Conservation (phyloP, 768 basidiomycete genomes). For the Dacryopinax primogenitus region DNA sequence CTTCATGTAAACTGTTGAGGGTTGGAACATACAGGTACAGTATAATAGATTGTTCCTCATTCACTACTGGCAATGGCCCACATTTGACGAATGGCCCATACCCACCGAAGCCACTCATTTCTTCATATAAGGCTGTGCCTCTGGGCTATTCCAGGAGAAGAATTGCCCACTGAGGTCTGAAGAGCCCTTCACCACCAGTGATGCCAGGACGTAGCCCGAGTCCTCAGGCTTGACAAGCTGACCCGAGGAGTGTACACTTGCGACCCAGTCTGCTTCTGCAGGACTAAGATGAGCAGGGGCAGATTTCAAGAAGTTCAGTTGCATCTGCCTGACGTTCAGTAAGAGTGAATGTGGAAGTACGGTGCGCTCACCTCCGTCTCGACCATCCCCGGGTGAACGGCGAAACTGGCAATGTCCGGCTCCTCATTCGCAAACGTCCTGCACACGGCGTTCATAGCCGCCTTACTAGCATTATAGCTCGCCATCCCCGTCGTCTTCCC, state of each 20-base stretch:
- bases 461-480: conserved; percentile 71
- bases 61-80: too few relatives aligned
- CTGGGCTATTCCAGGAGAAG: conserved; percentile 50
- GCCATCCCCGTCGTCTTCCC: conserved; percentile 61
- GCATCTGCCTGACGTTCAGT: conserved; percentile 45
- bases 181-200: conserved; percentile 53
- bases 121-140: conserved; percentile 1
- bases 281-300: conserved; percentile 43
- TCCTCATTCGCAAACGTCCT: conserved; percentile 84
- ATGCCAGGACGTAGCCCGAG: conserved; percentile 66
- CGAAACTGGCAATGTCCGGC: conserved; percentile 53
- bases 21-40: too few relatives aligned
- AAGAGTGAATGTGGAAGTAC: background rate
- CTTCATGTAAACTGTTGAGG: too few relatives aligned
- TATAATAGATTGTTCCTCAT: too few relatives aligned
- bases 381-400: conserved; percentile 78
- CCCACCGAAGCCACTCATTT: background rate
- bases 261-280: conserved; percentile 44
- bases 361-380: conserved; percentile 37
- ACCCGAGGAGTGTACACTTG: conserved; percentile 45
- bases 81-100: background rate
- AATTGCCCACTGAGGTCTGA: conserved; percentile 59
- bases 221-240: conserved; percentile 63
- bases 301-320: conserved; percentile 39
- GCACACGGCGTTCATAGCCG: conserved; percentile 77